A percentile compares a stretch with the other conserved stretches of the same genome.
Conservation (phyloP, 2,329 filamentous ascomycete species). For the Aspergillus jensenii region DNA sequence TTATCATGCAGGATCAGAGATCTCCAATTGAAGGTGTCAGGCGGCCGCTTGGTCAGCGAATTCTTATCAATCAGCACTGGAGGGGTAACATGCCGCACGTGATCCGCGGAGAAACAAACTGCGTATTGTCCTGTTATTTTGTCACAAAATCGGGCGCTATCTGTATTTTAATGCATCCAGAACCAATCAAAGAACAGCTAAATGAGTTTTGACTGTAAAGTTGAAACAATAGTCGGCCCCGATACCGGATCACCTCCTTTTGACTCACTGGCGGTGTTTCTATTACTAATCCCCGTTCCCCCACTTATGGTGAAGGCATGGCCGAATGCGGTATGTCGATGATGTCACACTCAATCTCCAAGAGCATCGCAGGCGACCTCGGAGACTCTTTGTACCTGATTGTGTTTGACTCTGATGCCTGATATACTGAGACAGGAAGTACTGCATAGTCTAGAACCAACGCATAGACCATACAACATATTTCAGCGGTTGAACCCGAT, state of each 20-base stretch:
- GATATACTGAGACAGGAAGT: too few species aligned
- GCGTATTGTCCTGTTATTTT: neutral
- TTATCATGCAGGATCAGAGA: neutral
- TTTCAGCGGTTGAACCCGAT: too few species aligned
- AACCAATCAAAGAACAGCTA: neutral
- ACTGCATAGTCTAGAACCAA: too few species aligned
- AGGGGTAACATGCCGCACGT: constrained; percentile 1
- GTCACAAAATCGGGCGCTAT: neutral
- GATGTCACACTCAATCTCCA: neutral
- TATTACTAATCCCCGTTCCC: constrained; percentile 3
- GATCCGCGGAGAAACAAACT: constrained; percentile 7
- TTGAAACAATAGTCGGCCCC: neutral
- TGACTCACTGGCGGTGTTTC: neutral
- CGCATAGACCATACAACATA: too few species aligned
- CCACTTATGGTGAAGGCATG: neutral
- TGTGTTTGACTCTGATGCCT: too few species aligned
- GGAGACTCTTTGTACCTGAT: neutral
- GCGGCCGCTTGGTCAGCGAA: constrained; percentile 1
- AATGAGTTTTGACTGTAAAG: neutral
- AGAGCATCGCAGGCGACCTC: neutral
- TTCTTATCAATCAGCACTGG: constrained; percentile 9
- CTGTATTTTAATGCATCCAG: neutral
- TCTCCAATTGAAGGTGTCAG: neutral
- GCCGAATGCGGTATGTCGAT: neutral
- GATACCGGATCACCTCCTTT: constrained; percentile 1